Evolutionary conservation across 2,329 filamentous ascomycete species (phyloP), one percentile per base, ranked within the genome.

Genomic region (Neonectria coccinea): DNA sequence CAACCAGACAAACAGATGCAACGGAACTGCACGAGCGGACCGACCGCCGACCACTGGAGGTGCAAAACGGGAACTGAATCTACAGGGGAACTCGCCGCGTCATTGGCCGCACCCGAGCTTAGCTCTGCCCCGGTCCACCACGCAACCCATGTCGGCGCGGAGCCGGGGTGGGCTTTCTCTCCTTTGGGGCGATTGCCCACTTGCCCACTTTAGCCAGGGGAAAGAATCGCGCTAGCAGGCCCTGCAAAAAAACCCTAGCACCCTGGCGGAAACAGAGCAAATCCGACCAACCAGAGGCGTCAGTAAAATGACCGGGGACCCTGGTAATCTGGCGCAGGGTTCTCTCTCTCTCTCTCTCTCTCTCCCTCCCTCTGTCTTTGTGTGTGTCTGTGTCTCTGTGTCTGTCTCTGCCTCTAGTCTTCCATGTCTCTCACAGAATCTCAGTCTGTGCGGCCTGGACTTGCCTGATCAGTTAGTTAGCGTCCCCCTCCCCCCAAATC

Each of bases 151-250:
- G 54, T 48, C 65, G 61, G 63, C 61, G 65, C 68, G 67, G 63
- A 55, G 41, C 68, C 52, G 64, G 68, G 67, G 64, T 70, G 39
- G 56, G 51, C 60, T 66, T 62, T 22, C 22, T 22, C 64, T 67
- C 51, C 51, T 70, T 66, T 62, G 53, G 56, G 29, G 62, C 47
- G 52, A 62, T 22, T 22, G 22, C 25, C 25, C 25, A 25, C 25
- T 25, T 25, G 25, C 25, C 25, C 25, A 25, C 25, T 25, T 25
- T 70, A 70, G 65, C 70, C 70, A 73, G 70, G 70, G 70, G 65
- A 31, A 10, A 9, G 27, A 31, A 50, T 33, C 27, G n/a, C 47
- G 9, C 42, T 31, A 55, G 42, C 69, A 25, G 14, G 39, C 31
- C 51, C 53, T 31, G 33, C 27, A 29, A 18, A 18, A 18, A 33